Base-by-base conservation (phyloP, 2,329 filamentous ascomycete species). In the Exophiala sideris region DNA sequence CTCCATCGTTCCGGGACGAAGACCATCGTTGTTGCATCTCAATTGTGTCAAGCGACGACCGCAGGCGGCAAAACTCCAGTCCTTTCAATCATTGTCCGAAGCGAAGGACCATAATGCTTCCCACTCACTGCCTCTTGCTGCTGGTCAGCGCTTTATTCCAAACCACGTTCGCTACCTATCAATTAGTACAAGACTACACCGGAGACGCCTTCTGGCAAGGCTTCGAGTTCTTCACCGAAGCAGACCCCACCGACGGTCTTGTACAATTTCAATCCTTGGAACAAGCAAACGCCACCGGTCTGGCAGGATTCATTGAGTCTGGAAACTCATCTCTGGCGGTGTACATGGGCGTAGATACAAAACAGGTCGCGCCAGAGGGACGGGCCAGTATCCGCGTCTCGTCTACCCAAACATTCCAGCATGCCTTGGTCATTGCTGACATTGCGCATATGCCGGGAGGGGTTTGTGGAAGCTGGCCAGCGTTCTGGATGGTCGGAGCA, bases 381-480 rank as follows among this genome's bases (percentile, higher is more conserved):
- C 73, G 76, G 18, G 68, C 71, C 16, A 74, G 71, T 35, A 72
- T 77, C 35, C 73, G 76, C 10, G 72, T 79, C 29, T 68, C 69
- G 20, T 74, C 68, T 52, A 74, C 72, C 45, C 68, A 75, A 45
- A 67, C 68, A 45, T 78, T 73, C 54, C 71, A 75, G 40, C 65
- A 75, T 40, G 76, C 74, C 2, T 64, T 79, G 21, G 70, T 78
- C 48, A 70, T 79, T 48, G 68, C 73, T 33, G 76, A 79, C 54
- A 71, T 79, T 53, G 65, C 67, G 3, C 76, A 79, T 59, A 75
- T 77, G 69, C 76, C 76, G 2, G 71, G 69, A 9, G 69, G 68
- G 41, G 69, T 71, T 41, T 80, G 78, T 54, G 78, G 74, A 44
- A 75, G 71, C 29, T 80, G 78, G 78, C 77, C 78, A 2, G 75